Base-by-base conservation (phyloP, 2,329 filamentous ascomycete genomes). In the Fusarium keratoplasticum region DNA sequence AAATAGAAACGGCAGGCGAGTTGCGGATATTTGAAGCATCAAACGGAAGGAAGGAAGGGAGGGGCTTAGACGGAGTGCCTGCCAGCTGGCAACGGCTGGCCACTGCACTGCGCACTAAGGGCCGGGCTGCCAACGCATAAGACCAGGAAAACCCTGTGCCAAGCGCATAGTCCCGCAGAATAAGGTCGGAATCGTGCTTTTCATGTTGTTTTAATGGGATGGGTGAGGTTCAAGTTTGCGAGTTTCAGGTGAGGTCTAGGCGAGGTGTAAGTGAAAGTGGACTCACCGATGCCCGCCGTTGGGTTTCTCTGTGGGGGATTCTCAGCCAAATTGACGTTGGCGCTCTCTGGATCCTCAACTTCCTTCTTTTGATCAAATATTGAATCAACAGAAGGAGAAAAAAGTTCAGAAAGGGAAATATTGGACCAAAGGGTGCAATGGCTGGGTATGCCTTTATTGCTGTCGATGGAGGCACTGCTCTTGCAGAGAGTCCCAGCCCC, bases 391-490 rank as follows among this genome's bases (percentile, higher is more conserved):
- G 38, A 64, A 63, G 66, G 68, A 20, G 67, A 60, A 58, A 33
- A 71, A 61, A 64, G 63, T 64, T 69, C 68, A 66, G 62, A 65
- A 65, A 57, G 36, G 66, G 61, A 74, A 76, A 68, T 72, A 66
- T 70, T 74, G 73, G 33, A 69, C 42, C 58, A 72, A 58, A 67
- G 57, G 70, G 22, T 70, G 70, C 50, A 67, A 79, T 71, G 71
- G 70, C 63, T 67, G 63, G 64, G 62, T 64, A 72, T 71, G 60
- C 65, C 76, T 79, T 79, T 79, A 77, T 79, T 71, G 61, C 66
- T 73, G 55, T 58, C 50, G 61, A 64, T 44, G 42, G 72, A 70
- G 47, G 61, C 59, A 70, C 69, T 63, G 47, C 61, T 72, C 33
- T 65, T 58, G 55, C 68, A 65, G 68, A 66, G 35, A 63, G 18